Conservation (phyloP, 177 flowering plant species). For the Vitis hybrid region DNA sequence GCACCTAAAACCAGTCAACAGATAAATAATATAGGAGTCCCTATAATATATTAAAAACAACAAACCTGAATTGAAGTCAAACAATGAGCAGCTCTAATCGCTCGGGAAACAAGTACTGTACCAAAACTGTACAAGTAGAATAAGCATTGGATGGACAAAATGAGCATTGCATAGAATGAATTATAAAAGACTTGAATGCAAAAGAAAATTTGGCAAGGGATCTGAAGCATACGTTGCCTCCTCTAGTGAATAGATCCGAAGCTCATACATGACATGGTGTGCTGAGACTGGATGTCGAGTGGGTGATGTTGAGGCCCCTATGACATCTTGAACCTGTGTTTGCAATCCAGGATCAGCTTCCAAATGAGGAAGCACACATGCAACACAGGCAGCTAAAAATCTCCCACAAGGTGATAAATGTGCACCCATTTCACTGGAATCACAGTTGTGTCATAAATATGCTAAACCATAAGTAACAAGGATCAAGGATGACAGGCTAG, state of each 20-base stretch:
- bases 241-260: slow-evolving; percentile 95
- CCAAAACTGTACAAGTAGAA: slow-evolving; percentile 66
- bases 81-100: slow-evolving; percentile 99
- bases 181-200: neutral
- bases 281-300: slow-evolving; percentile 94
- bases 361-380: slow-evolving; percentile 67
- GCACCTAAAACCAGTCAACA: too few relatives aligned
- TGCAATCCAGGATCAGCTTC: slow-evolving; percentile 83
- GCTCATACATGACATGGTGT: slow-evolving; percentile 92
- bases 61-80: slow-evolving; percentile 98
- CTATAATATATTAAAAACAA: slow-evolving; percentile 1
- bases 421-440: slow-evolving; percentile 98
- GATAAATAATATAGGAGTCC: neutral
- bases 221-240: slow-evolving; percentile 74
- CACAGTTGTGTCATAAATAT: slow-evolving; percentile 4
- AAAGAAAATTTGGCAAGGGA: neutral
- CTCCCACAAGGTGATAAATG: slow-evolving; percentile 99
- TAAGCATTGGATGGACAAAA: neutral
- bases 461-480: neutral
- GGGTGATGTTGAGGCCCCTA: slow-evolving; percentile 80
- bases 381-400: slow-evolving; percentile 84
- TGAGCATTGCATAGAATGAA: neutral
- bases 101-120: slow-evolving; percentile 79
- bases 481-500: neutral
- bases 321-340: slow-evolving; percentile 43